Base-by-base conservation (phyloP, 2,329 filamentous ascomycete species). In the Sordariomycetes sp. region DNA sequence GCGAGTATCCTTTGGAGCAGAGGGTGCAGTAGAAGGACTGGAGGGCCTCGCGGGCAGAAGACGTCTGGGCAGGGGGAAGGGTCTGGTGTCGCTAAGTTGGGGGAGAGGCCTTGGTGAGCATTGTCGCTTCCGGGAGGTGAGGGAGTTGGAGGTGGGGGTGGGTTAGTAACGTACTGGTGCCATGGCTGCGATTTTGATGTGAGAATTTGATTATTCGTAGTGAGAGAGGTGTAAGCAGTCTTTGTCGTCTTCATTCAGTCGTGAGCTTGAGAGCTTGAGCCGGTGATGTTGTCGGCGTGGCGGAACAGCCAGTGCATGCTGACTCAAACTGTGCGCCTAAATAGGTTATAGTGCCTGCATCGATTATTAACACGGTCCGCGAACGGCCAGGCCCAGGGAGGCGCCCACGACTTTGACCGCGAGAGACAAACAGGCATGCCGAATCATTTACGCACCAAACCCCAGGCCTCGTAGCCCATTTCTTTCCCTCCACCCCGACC, bases 1-100 rank as follows among this genome's bases (percentile, higher is more conserved):
- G 90, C 1, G 86, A 84, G 72, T 97, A 99, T 64, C 91, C 92
- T 73, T 97, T 97, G 62, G 87, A 84, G 75, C 94, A 97, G 57
- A 97, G 81, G 48, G 85, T 81, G 75, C 86, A 95, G 73, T 88
- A 90, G 73, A 95, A 94, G 36, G 87, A 84, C 65, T 85, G 87
- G 54, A 89, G 77, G 17, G 89, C 88, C 65, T 89, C 86, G 61
- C 88, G 85, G 10, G 89, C 89, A 2, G 80, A 79, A 28, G 76
- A 74, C 24, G 80, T 83, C 64, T 81, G 78, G 58, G 80, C 78
- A 4, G 78, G 75, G 1, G 80, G 80, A 1, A 82, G 74, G 5
- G 79, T 82, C 61, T 81, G 78, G 65, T 77, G 76, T 64, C 79
- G 72, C 76, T 81, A 64, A 28, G 25, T n/a, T n/a, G 32, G 50